These are phyloP conservation scores for Fusarium palustre DNA, from an alignment of 2,329 filamentous ascomycete species.

Conservation along the genomic window DNA sequence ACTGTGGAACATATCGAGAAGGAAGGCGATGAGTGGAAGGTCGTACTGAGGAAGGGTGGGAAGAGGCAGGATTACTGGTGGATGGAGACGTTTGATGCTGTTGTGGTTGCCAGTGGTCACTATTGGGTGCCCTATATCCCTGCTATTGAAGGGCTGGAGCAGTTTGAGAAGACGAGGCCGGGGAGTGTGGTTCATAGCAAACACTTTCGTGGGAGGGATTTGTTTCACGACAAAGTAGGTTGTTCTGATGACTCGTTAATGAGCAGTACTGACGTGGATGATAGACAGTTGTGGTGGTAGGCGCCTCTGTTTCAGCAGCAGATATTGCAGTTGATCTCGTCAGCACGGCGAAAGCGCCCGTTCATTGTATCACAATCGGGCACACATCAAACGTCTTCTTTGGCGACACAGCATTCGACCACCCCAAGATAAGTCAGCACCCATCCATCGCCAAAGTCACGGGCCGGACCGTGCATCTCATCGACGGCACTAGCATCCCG, in stretches of 20 bases:
- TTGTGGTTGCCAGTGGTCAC: slow-evolving; percentile 71
- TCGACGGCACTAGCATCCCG: slow-evolving; percentile 63
- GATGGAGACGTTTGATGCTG: slow-evolving; percentile 70
- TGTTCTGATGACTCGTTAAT: rapidly evolving
- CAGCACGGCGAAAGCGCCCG: slow-evolving; percentile 57
- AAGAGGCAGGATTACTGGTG: slow-evolving; percentile 68
- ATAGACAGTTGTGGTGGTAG: slow-evolving; percentile 70
- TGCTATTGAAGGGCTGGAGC: slow-evolving; percentile 60
- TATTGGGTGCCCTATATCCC: slow-evolving; percentile 70
- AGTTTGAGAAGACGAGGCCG: slow-evolving; percentile 58
- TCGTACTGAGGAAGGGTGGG: slow-evolving; percentile 59
- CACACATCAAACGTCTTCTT: slow-evolving; percentile 66
- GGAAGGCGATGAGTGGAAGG: slow-evolving; percentile 61
- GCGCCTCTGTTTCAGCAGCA: slow-evolving; percentile 72
- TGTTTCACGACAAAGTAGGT: slow-evolving; percentile 59
- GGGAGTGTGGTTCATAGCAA: slow-evolving; percentile 68
- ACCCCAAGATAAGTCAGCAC: slow-evolving; percentile 62
- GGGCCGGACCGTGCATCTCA: slow-evolving; percentile 64
- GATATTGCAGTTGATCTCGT: slow-evolving; percentile 69
- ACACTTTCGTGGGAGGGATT: slow-evolving; percentile 61
- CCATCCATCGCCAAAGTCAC: slow-evolving; percentile 62
- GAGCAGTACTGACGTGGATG: not conserved
- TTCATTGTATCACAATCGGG: slow-evolving; percentile 64
- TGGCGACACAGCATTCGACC: slow-evolving; percentile 69
- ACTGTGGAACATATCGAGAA: slow-evolving; percentile 71